These are phyloP conservation scores for Forsythia suspensa DNA, from an alignment of 257 asterid genomes.

Conservation along the genomic window DNA sequence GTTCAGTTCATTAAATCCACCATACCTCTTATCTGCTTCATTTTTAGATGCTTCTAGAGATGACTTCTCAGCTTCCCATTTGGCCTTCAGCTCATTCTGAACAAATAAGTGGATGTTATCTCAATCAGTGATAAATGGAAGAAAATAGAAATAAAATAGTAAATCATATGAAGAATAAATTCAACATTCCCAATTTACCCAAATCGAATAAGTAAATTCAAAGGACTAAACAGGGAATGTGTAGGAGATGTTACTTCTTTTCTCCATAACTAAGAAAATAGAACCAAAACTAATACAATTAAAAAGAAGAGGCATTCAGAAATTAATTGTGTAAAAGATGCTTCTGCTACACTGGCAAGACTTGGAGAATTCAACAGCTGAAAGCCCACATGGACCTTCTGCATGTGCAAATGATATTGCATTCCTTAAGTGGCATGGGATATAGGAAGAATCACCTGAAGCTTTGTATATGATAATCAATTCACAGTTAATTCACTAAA, in stretches of 20 bases:
- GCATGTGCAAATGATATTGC: neutral
- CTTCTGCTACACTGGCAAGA: neutral
- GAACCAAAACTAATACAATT: neutral
- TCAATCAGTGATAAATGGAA: constrained; percentile 1
- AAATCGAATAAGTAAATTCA: neutral
- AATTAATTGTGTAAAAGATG: neutral
- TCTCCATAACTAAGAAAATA: neutral
- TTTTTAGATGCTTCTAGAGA: constrained; percentile 67
- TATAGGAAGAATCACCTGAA: neutral
- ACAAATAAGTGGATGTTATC: constrained; percentile 12
- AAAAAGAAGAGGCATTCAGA: too few species aligned
- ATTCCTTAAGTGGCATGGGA: neutral
- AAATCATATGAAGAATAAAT: neutral
- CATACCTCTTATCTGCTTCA: constrained; percentile 73
- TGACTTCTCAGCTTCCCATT: constrained; percentile 72
- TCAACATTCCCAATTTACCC: neutral
- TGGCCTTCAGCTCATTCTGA: constrained; percentile 70
- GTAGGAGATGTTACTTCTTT: too few species aligned
- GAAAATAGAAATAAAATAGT: neutral
- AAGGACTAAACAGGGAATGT: too few species aligned
- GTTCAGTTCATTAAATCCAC: constrained; percentile 81
- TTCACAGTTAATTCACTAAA: neutral
- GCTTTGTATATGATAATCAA: neutral
- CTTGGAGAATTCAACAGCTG: neutral
- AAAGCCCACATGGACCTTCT: neutral